Percentiles rank a stretch among this genome's conserved stretches.
Evolutionary conservation across 495 filamentous ascomycete genomes (phyloP).

Genomic region (Penicillium turbatum): DNA sequence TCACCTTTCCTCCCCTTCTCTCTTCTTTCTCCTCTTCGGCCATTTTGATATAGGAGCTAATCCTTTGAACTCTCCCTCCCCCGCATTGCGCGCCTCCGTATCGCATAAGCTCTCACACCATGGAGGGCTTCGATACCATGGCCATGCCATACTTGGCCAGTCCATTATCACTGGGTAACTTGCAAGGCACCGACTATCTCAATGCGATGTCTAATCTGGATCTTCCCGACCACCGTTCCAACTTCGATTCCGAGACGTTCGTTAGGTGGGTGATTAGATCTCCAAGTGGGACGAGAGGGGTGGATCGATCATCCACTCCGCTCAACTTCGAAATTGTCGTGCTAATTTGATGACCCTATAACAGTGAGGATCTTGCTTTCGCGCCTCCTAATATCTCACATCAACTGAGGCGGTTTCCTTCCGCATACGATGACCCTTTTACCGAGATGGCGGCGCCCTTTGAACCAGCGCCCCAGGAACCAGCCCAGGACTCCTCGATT

Average conservation of each 20-base stretch:
- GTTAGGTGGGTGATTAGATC: conserved; percentile 45
- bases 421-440: conserved; percentile 67
- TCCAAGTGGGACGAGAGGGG: conserved; percentile 2
- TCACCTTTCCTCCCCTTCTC: conserved; percentile 14
- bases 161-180: conserved; percentile 49
- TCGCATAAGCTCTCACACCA: conserved; percentile 34
- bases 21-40: conserved; percentile 4
- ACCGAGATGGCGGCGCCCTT: conserved; percentile 50
- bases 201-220: conserved; percentile 51
- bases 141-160: conserved; percentile 58
- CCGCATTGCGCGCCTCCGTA: conserved; percentile 4
- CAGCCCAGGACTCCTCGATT: conserved; percentile 42
- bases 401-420: conserved; percentile 39
- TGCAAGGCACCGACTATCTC: conserved; percentile 51
- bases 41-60: background rate
- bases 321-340: background rate
- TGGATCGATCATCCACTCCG: conserved; percentile 1
- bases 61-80: background rate
- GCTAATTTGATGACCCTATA: background rate
- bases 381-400: conserved; percentile 31
- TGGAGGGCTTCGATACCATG: conserved; percentile 64
- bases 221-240: conserved; percentile 51
- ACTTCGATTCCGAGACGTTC: conserved; percentile 57
- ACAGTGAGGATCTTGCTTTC: conserved; percentile 43
- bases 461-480: conserved; percentile 42